Base-by-base conservation (phyloP, 176 grass and related monocot genomes). In the Aegilops longissima region DNA sequence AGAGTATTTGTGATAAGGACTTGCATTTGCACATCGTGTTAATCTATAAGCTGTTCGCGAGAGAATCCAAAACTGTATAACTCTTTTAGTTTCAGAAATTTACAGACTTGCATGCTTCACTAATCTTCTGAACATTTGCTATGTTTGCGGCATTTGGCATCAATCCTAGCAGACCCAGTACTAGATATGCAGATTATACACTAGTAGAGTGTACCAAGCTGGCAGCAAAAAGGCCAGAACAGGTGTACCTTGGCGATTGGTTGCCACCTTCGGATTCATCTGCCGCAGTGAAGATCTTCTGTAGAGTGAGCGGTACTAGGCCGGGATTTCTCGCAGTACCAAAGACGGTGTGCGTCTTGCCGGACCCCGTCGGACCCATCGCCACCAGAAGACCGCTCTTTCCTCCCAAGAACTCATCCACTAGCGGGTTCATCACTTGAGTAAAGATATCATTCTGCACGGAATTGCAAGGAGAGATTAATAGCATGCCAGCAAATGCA, bases 321-420 rank as follows among this genome's bases (percentile, higher is more conserved):
- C 95, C 95, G 0, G 93, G 95, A 23, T 93, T 85, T 70, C 87
- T 92, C 6, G 89, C 38, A 61, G 77, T 85, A 27, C 95, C 95
- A 64, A 92, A 98, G 86, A 98, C 84, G 6, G 95, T 98, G 30
- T 95, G 91, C 21, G 95, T 98, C 83, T 98, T 98, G 69, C 95
- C 93, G 11, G 95, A 98, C 44, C 93, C 93, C 20, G 95, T 92
- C 6, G 93, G 95, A 4, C 95, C 93, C 93, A 95, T 89, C 33
- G 93, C 91, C 58, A 92, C 87, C 12, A 98, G 77, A 66, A 98
- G 93, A 40, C 85, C 79, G 29, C 83, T 93, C 83, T 93, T 98
- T 87, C 91, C 91, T 40, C 85, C 84, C 76, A 95, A n/a, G 42
- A 98, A 98, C 30, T 90, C 95, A 18, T 88, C 83, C 81, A 98